Percentiles rank a stretch among this genome's conserved stretches.
These are phyloP conservation scores for Verticillium zaregamsianum DNA, from an alignment of 2,329 filamentous ascomycete species.

Conservation along the genomic window DNA sequence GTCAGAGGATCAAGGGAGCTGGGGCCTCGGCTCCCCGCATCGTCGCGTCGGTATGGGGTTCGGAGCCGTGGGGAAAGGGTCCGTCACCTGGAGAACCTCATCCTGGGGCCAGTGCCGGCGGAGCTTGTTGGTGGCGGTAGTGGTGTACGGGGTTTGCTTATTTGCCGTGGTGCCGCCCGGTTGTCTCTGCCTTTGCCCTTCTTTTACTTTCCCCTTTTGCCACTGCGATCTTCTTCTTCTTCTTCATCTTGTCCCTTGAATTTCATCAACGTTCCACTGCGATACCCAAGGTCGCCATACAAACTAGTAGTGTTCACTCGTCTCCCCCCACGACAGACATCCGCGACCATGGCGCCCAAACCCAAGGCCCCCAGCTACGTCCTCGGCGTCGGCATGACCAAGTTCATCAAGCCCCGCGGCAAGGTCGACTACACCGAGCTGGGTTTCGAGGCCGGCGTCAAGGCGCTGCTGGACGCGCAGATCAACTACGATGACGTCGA, in stretches of 20 bases:
- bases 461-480: conserved; percentile 79
- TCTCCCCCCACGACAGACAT: too few species aligned
- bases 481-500: conserved; percentile 97
- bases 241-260: too few species aligned
- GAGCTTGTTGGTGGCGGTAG: too few species aligned
- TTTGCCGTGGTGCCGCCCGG: background rate
- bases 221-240: background rate
- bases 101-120: background rate
- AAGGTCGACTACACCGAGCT: conserved; percentile 94
- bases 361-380: conserved; percentile 66
- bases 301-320: too few species aligned
- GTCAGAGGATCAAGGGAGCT: background rate
- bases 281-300: too few species aligned
- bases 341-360: conserved; percentile 41
- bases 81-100: conserved; percentile 12
- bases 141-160: background rate
- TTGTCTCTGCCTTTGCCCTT: background rate
- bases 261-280: background rate
- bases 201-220: background rate
- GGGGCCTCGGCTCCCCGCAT: conserved; percentile 9
- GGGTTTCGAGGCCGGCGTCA: conserved; percentile 87
- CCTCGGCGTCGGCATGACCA: conserved; percentile 96
- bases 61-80: background rate
- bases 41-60: conserved; percentile 4
- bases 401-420: conserved; percentile 95